Evolutionary conservation across 805 yeast genomes (phyloP).

Genomic region (Metschnikowia dekortorum): DNA sequence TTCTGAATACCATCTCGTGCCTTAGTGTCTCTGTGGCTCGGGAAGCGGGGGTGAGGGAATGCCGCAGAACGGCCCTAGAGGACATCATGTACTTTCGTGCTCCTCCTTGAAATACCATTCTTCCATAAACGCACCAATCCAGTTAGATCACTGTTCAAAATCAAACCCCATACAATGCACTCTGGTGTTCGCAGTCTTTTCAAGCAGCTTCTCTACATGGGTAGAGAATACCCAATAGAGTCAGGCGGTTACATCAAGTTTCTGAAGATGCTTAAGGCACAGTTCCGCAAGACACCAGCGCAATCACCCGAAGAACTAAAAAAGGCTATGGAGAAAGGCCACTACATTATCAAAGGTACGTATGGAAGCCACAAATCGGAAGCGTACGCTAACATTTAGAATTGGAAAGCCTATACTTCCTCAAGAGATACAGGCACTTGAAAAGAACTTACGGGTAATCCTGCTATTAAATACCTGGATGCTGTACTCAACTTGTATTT

Average conservation of each 20-base stretch:
- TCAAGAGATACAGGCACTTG: slow-evolving; percentile 27
- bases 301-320: slow-evolving; percentile 16
- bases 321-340: slow-evolving; percentile 26
- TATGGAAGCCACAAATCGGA: not conserved
- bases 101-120: not conserved
- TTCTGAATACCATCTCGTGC: not conserved
- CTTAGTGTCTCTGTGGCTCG: too few species aligned
- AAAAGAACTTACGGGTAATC: slow-evolving; percentile 29
- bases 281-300: slow-evolving; percentile 17
- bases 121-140: too few species aligned
- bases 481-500: too few species aligned
- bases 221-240: slow-evolving; percentile 30
- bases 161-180: slow-evolving; percentile 5
- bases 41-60: not conserved
- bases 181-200: slow-evolving; percentile 14
- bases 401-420: slow-evolving; percentile 30
- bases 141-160: too few species aligned
- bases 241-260: slow-evolving; percentile 29
- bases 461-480: not conserved
- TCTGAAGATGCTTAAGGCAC: slow-evolving; percentile 16
- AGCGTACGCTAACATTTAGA: slow-evolving; percentile 18
- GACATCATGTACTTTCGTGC: not conserved
- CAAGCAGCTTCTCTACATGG: slow-evolving; percentile 30
- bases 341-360: slow-evolving; percentile 24
- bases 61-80: not conserved